Conservation (phyloP, 768 basidiomycete genomes). For the Tephrocybe sp. region DNA sequence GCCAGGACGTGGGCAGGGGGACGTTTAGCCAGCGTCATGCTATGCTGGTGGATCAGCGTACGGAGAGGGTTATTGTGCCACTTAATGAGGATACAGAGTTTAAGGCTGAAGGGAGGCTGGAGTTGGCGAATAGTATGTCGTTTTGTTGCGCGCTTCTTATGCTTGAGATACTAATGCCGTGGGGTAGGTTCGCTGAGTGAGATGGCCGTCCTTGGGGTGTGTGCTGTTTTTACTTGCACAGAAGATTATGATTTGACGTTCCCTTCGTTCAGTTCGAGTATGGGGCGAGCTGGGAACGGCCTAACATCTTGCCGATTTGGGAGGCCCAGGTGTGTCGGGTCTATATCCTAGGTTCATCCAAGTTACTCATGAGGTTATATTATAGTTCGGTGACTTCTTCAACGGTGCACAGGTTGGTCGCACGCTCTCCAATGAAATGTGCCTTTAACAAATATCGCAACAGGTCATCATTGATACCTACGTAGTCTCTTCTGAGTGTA, state of each 20-base stretch:
- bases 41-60: conserved; percentile 88
- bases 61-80: conserved; percentile 78
- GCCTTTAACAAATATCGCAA: background rate
- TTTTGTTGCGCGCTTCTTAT: background rate
- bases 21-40: conserved; percentile 91
- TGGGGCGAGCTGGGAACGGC: conserved; percentile 87
- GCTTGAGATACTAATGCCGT: background rate
- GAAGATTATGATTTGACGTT: background rate
- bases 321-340: conserved; percentile 71
- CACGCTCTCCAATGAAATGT: too few relatives aligned
- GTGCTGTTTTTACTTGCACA: conserved; percentile 22
- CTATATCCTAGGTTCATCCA: background rate
- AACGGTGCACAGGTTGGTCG: conserved; percentile 73
- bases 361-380: background rate
- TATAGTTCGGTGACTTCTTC: conserved; percentile 88
- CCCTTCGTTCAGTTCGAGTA: conserved; percentile 72
- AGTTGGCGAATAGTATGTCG: conserved; percentile 83
- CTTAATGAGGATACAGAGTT: conserved; percentile 75
- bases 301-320: conserved; percentile 83
- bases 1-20: conserved; percentile 90
- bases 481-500: conserved; percentile 81
- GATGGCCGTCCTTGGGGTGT: conserved; percentile 82
- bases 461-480: conserved; percentile 89
- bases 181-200: conserved; percentile 80
- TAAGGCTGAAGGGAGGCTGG: conserved; percentile 63